These are phyloP conservation scores for Ophiostoma quercus DNA, from an alignment of 2,329 filamentous ascomycete species.

Conservation along the genomic window DNA sequence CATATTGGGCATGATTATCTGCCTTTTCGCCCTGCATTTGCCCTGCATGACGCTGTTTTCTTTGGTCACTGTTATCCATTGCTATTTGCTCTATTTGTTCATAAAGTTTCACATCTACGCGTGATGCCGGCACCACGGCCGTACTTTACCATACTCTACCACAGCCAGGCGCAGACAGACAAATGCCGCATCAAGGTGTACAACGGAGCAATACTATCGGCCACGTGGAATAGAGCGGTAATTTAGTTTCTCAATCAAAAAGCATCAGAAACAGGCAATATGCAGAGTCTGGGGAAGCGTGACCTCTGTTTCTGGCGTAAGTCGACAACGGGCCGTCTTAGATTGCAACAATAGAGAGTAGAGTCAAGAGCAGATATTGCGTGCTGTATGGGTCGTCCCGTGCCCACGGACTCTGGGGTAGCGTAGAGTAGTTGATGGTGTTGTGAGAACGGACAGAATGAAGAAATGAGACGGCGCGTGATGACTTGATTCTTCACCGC, in stretches of 20 bases:
- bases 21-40: constrained; percentile 7
- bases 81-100: background rate
- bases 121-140: background rate
- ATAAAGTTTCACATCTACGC: background rate
- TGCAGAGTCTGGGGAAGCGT: background rate
- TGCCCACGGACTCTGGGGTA: constrained; percentile 2
- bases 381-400: background rate
- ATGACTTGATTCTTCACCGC: background rate
- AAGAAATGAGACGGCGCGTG: background rate
- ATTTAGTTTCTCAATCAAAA: no score
- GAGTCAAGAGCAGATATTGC: background rate
- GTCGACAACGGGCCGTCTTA: background rate
- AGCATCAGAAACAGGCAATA: background rate
- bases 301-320: background rate
- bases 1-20: background rate
- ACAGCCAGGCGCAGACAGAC: background rate
- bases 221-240: constrained; percentile 1
- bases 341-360: background rate
- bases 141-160: background rate
- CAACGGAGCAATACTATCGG: constrained; percentile 5
- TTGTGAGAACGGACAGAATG: background rate
- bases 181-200: background rate
- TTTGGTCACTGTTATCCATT: background rate
- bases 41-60: background rate
- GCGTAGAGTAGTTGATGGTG: background rate